Evolutionary conservation across 2,329 filamentous ascomycete species (phyloP), one percentile per base, ranked within the genome.

Genomic region (Akanthomyces lecanii): DNA sequence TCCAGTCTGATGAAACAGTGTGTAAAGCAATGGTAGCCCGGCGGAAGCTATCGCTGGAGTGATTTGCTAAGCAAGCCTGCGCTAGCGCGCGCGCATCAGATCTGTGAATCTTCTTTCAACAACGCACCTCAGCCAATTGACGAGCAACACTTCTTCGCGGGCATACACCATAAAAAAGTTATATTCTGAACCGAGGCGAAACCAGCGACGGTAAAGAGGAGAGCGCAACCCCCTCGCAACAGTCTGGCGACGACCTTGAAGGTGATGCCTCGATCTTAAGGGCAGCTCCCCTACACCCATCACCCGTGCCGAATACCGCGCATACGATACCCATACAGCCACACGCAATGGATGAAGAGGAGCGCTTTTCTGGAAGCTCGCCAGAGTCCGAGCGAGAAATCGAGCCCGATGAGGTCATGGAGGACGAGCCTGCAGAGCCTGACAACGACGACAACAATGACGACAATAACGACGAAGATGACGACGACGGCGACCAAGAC

Each of bases 391-490:
- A 77, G 52, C 72, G 71, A 63, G 72, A 71, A 30, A 72, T 72
- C 47, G 69, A 71, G 25, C 67, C 25, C 51, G 57, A 64, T 10
- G 51, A 55, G 38, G 62, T 57, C 33, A 51, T 64, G 57, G 63
- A 61, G 48, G 56, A 65, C 61, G 71, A 74, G 42, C 66, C 67
- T 14, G 56, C 63, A 45, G 71, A 74, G 44, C 65, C 68, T 30
- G 71, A 73, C 10, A 71, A 76, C 67, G 83, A 85, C 2, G 61
- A 79, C 78, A n/a, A 72, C 74, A 8, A 70, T 74, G 72, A 76
- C 10, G 73, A 78, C n/a, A 51, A 51, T 12, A 70, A 79, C 5
- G 71, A 76, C 7, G 70, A 76, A 11, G 72, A 76, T 3, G 73
- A 72, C 23, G 72, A 77, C 0, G 71, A 72, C 5, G 72, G 75